Percentiles rank a stretch among this genome's conserved stretches.
Conservation (phyloP, 106 monocot species). For the Dioscorea zingiberensis region DNA sequence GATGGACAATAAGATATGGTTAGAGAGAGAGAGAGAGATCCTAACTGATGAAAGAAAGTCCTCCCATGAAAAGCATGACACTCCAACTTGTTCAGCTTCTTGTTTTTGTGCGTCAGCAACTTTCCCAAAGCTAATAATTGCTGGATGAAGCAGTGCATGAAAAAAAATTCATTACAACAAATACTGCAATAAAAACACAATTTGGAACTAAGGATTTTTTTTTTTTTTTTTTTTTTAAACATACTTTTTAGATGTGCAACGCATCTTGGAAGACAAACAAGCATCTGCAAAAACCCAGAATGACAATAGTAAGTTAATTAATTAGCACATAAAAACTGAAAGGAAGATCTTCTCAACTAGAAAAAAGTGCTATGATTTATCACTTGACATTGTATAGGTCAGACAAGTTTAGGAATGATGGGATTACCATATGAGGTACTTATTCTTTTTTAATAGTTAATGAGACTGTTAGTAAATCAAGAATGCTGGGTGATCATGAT, state of each 20-base stretch:
- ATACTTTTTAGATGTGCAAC: conserved; percentile 53
- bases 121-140: conserved; percentile 80
- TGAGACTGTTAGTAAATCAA: too few relatives aligned
- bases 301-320: not conserved
- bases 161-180: conserved; percentile 1
- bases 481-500: too few relatives aligned
- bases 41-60: conserved; percentile 67
- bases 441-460: too few relatives aligned
- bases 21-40: not conserved
- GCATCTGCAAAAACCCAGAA: conserved; percentile 29
- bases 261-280: conserved; percentile 47
- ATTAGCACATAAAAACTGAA: not conserved
- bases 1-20: too few relatives aligned
- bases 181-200: not conserved
- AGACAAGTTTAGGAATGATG: too few relatives aligned
- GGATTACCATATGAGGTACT: too few relatives aligned
- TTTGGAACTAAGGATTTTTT: not conserved
- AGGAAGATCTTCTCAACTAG: not conserved
- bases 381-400: too few relatives aligned
- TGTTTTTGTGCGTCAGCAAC: conserved; percentile 41
- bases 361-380: not conserved
- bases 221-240: too few relatives aligned
- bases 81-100: conserved; percentile 51
- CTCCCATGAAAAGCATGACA: conserved; percentile 90
- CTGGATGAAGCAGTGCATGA: conserved; percentile 31